Percentiles rank a stretch among this genome's conserved stretches.
phyloP scores from a whole-genome alignment of 345 rosid genomes.

The Salix caprea region DNA sequence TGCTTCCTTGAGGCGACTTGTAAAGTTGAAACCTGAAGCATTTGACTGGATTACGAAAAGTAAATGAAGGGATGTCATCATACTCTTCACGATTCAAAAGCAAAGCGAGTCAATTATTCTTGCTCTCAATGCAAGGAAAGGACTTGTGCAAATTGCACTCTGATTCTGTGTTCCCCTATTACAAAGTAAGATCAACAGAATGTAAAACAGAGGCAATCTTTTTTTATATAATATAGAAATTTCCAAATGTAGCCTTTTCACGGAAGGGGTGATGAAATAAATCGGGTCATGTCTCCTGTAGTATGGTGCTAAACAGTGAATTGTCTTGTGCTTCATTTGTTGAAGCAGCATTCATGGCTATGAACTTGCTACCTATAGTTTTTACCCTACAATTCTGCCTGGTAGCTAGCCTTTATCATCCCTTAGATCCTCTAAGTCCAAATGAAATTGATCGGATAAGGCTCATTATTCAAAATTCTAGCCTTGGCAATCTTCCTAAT shows the following conservation, averaged over 20 bases:
- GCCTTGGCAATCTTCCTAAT: constrained; percentile 33
- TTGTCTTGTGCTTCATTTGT: neutral
- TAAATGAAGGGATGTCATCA: neutral
- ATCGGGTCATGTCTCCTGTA: neutral
- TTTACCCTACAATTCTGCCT: constrained; percentile 29
- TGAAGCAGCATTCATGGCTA: constrained; percentile 31
- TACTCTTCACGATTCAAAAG: constrained; percentile 4
- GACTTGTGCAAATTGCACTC: neutral
- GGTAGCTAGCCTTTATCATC: constrained; percentile 40
- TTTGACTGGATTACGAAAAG: neutral
- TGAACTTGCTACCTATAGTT: constrained; percentile 23
- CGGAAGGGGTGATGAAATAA: neutral
- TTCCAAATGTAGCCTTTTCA: neutral
- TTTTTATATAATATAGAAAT: no score
- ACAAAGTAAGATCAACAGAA: constrained; percentile 8
- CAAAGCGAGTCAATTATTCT: constrained; percentile 17
- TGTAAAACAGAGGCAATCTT: neutral
- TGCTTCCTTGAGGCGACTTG: neutral
- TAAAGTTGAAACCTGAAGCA: constrained; percentile 3
- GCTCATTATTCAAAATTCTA: constrained; percentile 39
- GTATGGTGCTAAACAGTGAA: neutral
- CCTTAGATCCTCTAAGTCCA: constrained; percentile 60
- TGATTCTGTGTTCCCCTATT: constrained; percentile 1
- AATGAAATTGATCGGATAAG: constrained; percentile 52
- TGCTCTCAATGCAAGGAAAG: constrained; percentile 30